phyloP scores from a whole-genome alignment of 106 monocot species.

The Agapanthus africanus region DNA sequence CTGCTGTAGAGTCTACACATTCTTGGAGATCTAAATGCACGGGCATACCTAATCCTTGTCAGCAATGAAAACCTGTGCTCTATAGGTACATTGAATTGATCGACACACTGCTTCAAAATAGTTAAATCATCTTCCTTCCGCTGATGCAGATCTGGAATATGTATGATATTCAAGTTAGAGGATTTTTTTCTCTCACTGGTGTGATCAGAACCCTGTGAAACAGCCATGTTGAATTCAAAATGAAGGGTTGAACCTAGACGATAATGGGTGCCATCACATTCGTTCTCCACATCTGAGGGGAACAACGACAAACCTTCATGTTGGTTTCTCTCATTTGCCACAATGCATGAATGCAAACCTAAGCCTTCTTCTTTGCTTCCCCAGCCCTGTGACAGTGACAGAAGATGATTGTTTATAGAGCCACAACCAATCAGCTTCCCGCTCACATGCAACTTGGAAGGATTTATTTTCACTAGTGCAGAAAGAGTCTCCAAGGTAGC shows the following conservation, averaged over 20 bases:
- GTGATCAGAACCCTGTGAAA: constrained; percentile 14
- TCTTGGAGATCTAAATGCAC: constrained; percentile 53
- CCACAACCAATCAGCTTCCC: constrained; percentile 86
- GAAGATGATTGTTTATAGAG: constrained; percentile 65
- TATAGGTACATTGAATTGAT: constrained; percentile 45
- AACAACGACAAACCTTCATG: constrained; percentile 57
- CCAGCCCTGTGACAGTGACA: constrained; percentile 92
- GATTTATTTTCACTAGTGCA: constrained; percentile 91
- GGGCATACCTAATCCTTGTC: constrained; percentile 69
- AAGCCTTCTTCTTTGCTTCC: constrained; percentile 99
- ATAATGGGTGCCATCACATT: constrained; percentile 38
- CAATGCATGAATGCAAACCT: constrained; percentile 80
- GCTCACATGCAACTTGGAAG: constrained; percentile 89
- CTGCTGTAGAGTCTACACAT: constrained; percentile 50
- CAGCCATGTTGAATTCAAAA: constrained; percentile 65
- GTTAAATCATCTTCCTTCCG: constrained; percentile 39
- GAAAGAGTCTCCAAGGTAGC: constrained; percentile 85
- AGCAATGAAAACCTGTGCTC: constrained; percentile 49
- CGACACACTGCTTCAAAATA: constrained; percentile 47
- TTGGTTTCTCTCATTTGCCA: constrained; percentile 70
- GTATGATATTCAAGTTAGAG: constrained; percentile 56
- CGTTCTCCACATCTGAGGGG: constrained; percentile 61
- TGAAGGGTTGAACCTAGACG: constrained; percentile 57
- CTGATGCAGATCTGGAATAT: constrained; percentile 30
- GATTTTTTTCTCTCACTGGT: neutral